Conservation (phyloP, 176 grass and related monocot genomes). For the Melocanna baccifera region DNA sequence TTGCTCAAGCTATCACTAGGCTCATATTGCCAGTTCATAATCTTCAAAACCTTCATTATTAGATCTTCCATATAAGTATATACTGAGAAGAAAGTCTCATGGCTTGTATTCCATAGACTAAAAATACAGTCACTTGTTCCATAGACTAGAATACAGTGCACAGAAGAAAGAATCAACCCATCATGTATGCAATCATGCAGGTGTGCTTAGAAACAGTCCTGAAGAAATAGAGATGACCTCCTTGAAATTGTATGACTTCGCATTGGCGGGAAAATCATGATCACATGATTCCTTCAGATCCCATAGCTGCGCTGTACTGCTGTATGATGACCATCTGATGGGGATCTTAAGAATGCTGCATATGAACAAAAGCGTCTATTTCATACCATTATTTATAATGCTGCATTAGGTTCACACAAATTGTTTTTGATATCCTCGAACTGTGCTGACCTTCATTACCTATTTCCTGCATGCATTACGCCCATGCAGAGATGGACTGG, state of each 20-base stretch:
- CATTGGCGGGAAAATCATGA: background rate
- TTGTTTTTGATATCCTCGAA: conserved; percentile 29
- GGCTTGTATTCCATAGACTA: background rate
- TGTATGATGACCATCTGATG: background rate
- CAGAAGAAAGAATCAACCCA: background rate
- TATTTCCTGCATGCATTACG: background rate
- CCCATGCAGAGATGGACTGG: conserved; percentile 56
- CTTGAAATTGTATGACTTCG: background rate
- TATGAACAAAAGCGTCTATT: background rate
- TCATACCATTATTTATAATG: background rate
- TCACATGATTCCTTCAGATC: background rate
- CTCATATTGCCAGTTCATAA: background rate
- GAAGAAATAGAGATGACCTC: background rate
- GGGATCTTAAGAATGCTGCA: conserved; percentile 10
- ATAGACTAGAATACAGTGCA: background rate
- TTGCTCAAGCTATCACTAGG: background rate
- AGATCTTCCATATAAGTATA: background rate
- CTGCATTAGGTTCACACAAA: background rate
- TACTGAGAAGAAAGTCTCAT: background rate
- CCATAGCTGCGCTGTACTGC: background rate
- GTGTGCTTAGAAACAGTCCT: background rate
- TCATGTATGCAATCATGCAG: background rate
- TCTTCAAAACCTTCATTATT: background rate
- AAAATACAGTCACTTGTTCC: background rate
- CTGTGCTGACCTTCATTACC: background rate